Percentiles rank a stretch among this genome's conserved stretches.
These are phyloP conservation scores for Glutinoglossum americanum DNA, from an alignment of 495 filamentous ascomycete genomes.

Conservation along the genomic window DNA sequence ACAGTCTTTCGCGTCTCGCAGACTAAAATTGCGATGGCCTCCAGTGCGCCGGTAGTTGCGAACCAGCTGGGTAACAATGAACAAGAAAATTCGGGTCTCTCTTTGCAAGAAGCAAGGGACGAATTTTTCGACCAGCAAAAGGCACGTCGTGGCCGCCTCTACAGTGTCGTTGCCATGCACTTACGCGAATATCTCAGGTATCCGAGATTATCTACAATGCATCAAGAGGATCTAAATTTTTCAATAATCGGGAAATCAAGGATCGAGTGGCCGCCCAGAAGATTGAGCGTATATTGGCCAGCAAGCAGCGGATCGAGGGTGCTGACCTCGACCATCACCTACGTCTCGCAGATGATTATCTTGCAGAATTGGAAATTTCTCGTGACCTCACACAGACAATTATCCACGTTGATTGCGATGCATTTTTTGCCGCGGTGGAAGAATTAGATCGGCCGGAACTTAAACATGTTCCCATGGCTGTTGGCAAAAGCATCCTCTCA, in stretches of 20 bases:
- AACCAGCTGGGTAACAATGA: too few relatives aligned
- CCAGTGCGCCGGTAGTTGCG: too few relatives aligned
- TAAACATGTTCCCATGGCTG: conserved; percentile 75
- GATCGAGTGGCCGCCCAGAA: conserved; percentile 72
- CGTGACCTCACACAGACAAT: conserved; percentile 71
- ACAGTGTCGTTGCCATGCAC: too few relatives aligned
- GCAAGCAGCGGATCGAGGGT: conserved; percentile 56
- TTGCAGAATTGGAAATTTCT: conserved; percentile 52
- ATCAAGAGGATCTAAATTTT: conserved; percentile 91
- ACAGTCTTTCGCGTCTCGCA: too few relatives aligned
- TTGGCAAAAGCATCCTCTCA: conserved; percentile 77
- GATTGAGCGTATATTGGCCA: conserved; percentile 57
- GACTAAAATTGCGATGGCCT: neutral
- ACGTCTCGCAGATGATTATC: conserved; percentile 59
- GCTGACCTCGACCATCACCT: conserved; percentile 52
- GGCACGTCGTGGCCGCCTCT: conserved; percentile 19
- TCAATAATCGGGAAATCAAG: conserved; percentile 68
- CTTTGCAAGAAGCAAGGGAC: conserved; percentile 40
- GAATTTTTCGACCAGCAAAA: conserved; percentile 84
- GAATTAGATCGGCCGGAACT: conserved; percentile 81
- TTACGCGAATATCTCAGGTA: conserved; percentile 26
- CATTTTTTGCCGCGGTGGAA: conserved; percentile 93
- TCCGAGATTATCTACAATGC: conserved; percentile 95
- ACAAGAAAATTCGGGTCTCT: neutral
- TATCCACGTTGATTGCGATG: conserved; percentile 92